Base-by-base conservation (phyloP, 1,284 basidiomycete species). In the Stygiomarasmius scandens region DNA sequence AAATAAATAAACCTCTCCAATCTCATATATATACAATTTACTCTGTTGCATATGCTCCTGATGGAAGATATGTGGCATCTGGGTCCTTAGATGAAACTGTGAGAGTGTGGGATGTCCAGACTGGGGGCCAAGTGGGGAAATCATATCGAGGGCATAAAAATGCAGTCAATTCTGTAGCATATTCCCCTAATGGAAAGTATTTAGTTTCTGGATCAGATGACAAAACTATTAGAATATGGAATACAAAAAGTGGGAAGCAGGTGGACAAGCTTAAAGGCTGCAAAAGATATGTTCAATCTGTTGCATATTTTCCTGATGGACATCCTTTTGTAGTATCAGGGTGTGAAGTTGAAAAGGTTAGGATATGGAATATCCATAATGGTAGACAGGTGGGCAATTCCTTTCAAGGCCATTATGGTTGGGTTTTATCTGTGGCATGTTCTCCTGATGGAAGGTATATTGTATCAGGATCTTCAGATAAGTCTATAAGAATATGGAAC, bases 101-200 rank as follows among this genome's bases (percentile, higher is more conserved):
- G 6, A 44, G 49, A 19, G 41, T 66, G 12, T 64, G 62, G 61
- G 52, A 62, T 58, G 57, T 51, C 1, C 24, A 81, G 56, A 80
- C 54, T n/a, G 56, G 62, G 14, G 16, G 29, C 12, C 14, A 53
- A 19, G 14, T 50, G 11, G 48, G 47, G 2, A 25, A 32, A 5
- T 14, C 29, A 19, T 48, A 69, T 11, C 38, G 49, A 11, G 65
- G 61, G 12, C 61, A 64, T 46, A 43, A 53, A 23, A 43, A 24
- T 11, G 10, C 14, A 24, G 25, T 47, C 22, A 5, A 47, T 20
- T 8, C 20, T 10, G 25, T 52, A 16, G n/a, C 43, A n/a, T 34
- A 45, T 19, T 54, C 51, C 25, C 51, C 51, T 3, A 25, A 44
- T 52, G 51, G 38, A 10, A 24, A 43, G 22, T 12, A 44, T 4